Evolutionary conservation across 1,139 yeast species (phyloP).

Genomic region (Taiozyma sp.): DNA sequence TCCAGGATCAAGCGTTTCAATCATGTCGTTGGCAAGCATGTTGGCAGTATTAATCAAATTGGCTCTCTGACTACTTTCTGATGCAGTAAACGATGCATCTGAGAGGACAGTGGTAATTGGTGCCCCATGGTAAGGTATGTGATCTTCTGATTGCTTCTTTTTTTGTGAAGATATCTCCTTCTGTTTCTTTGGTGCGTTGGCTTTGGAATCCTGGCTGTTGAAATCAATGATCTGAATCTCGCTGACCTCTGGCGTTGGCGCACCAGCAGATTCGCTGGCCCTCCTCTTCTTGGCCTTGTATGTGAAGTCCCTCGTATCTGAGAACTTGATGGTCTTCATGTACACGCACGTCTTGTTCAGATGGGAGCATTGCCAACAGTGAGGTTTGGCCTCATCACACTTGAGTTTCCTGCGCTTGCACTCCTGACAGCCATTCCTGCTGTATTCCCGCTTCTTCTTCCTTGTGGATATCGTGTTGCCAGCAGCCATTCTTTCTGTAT

Average conservation of each 20-base stretch:
- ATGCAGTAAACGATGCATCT: slow-evolving; percentile 7
- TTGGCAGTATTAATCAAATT: slow-evolving; percentile 46
- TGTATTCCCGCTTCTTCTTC: slow-evolving; percentile 31
- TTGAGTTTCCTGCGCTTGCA: slow-evolving; percentile 59
- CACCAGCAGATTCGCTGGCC: not conserved
- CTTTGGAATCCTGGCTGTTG: not conserved
- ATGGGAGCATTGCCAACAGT: slow-evolving; percentile 50
- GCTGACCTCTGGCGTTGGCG: not conserved
- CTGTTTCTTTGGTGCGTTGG: not conserved
- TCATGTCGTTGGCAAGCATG: slow-evolving; percentile 45
- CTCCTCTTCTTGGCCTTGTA: not conserved
- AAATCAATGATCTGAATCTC: slow-evolving; percentile 1
- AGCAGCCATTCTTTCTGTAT: not conserved
- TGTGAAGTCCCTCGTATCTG: slow-evolving; percentile 24
- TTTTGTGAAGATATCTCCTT: not conserved
- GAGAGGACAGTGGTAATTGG: not conserved
- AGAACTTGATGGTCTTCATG: slow-evolving; percentile 32
- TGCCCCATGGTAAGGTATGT: not conserved
- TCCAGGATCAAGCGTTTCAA: slow-evolving; percentile 34
- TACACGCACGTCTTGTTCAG: slow-evolving; percentile 46
- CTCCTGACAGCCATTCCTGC: slow-evolving; percentile 56
- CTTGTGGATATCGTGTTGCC: not conserved
- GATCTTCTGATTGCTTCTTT: not conserved
- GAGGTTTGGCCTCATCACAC: slow-evolving; percentile 55
- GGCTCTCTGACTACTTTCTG: slow-evolving; percentile 10